Conservation (phyloP, 2,329 filamentous ascomycete genomes). For the Daldinia sp. region DNA sequence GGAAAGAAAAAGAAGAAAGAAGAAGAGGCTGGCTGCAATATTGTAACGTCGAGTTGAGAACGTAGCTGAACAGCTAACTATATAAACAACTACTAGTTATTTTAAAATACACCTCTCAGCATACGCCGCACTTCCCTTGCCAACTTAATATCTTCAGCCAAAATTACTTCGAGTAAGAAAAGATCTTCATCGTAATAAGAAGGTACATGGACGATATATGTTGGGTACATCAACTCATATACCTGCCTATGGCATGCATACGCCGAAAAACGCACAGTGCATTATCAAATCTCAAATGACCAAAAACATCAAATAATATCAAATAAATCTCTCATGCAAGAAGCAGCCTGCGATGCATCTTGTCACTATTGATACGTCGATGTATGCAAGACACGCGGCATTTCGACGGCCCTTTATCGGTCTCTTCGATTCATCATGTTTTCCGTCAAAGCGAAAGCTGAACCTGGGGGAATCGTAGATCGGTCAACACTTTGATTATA, state of each 20-base stretch:
- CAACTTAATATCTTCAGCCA: not conserved
- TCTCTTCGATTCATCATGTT: not conserved
- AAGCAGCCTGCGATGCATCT: not conserved
- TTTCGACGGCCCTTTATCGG: not conserved
- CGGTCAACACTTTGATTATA: not conserved
- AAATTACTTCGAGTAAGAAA: not conserved
- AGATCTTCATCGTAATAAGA: not conserved
- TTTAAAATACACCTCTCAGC: not conserved
- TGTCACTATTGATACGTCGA: too few relatives aligned
- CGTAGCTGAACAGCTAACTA: too few relatives aligned
- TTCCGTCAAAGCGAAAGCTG: not conserved
- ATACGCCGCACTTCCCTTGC: not conserved
- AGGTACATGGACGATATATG: not conserved
- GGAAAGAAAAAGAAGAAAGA: not conserved
- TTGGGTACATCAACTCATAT: too few relatives aligned
- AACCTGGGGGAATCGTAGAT: not conserved
- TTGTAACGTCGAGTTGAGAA: too few relatives aligned
- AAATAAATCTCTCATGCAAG: slow-evolving; percentile 1
- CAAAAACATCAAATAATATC: not conserved
- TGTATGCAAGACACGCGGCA: not conserved
- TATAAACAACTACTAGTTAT: too few relatives aligned
- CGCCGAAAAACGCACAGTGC: not conserved
- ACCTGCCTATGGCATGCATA: too few relatives aligned
- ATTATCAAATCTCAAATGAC: not conserved
- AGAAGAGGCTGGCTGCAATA: too few relatives aligned